These are phyloP conservation scores for Calocybe gambosa DNA, from an alignment of 1,284 basidiomycete species.

Conservation along the genomic window DNA sequence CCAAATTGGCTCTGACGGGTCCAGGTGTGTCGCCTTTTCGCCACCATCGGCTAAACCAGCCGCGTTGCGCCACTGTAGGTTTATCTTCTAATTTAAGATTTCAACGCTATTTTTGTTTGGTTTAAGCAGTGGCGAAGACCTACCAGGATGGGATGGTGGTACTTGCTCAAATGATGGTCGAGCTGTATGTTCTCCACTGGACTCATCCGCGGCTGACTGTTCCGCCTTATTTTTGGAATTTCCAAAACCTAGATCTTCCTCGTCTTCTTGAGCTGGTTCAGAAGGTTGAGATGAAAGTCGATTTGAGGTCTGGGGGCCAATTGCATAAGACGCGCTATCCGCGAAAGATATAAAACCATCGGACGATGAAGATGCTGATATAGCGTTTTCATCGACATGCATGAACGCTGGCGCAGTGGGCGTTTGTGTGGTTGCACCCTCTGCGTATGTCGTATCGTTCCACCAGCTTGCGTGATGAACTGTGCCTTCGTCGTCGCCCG, in stretches of 20 bases:
- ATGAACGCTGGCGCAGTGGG: constrained; percentile 65
- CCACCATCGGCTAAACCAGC: constrained; percentile 81
- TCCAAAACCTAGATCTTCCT: constrained; percentile 89
- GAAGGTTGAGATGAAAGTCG: constrained; percentile 17
- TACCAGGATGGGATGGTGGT: constrained; percentile 32
- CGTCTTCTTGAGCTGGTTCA: constrained; percentile 50
- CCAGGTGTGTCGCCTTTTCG: constrained; percentile 53
- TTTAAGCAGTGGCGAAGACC: constrained; percentile 10
- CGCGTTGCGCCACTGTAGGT: constrained; percentile 25
- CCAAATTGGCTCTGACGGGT: constrained; percentile 87
- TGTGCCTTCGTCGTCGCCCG: constrained; percentile 28
- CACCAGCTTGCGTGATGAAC: constrained; percentile 54
- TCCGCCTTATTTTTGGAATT: constrained; percentile 51
- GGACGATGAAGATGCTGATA: constrained; percentile 34
- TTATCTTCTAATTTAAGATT: constrained; percentile 19
- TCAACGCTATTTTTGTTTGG: neutral
- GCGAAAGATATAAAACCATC: constrained; percentile 84
- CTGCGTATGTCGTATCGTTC: constrained; percentile 46
- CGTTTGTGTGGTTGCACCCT: constrained; percentile 42
- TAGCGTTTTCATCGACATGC: constrained; percentile 35
- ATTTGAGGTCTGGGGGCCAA: constrained; percentile 28
- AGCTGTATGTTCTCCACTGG: constrained; percentile 18
- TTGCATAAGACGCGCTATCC: constrained; percentile 53
- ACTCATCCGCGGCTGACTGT: constrained; percentile 22
- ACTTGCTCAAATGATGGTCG: constrained; percentile 14